A percentile compares a stretch with the other conserved stretches of the same genome.
Conservation (phyloP, 805 yeast genomes). For the Metschnikowia anglica region DNA sequence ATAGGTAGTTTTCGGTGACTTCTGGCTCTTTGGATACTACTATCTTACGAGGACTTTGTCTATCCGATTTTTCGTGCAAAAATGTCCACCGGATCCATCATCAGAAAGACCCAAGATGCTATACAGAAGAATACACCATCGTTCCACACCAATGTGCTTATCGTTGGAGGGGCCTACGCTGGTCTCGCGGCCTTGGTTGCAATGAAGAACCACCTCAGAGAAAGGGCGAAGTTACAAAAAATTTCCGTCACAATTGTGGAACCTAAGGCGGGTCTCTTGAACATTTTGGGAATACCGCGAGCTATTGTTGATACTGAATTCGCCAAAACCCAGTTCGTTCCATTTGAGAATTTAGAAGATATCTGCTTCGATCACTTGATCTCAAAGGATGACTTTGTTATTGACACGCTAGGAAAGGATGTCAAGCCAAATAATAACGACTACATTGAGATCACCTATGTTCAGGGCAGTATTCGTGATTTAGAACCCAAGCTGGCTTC, state of each 20-base stretch:
- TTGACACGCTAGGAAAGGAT: conserved; percentile 14
- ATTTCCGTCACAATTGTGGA: conserved; percentile 38
- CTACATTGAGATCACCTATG: conserved; percentile 21
- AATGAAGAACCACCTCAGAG: conserved; percentile 27
- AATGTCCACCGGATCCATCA: conserved; percentile 3
- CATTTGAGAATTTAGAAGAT: conserved; percentile 31
- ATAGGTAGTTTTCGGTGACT: too few species aligned
- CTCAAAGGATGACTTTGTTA: conserved; percentile 25
- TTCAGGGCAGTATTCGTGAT: conserved; percentile 35
- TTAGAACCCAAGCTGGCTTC: conserved; percentile 28
- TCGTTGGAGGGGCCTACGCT: conserved; percentile 45
- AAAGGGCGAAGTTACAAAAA: conserved; percentile 15
- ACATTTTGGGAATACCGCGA: conserved; percentile 41
- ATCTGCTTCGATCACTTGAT: conserved; percentile 30
- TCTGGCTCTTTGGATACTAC: too few species aligned
- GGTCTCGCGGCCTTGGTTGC: conserved; percentile 38
- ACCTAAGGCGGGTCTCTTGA: conserved; percentile 41
- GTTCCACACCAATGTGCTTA: conserved; percentile 35
- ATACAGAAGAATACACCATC: conserved; percentile 13
- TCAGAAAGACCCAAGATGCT: conserved; percentile 12
- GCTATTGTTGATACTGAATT: conserved; percentile 39
- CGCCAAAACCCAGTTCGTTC: conserved; percentile 39
- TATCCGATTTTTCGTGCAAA: too few species aligned
- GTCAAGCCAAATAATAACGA: conserved; percentile 17
- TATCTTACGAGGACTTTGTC: too few species aligned